Conservation (phyloP, 257 asterid species). For the Gentiana straminea region DNA sequence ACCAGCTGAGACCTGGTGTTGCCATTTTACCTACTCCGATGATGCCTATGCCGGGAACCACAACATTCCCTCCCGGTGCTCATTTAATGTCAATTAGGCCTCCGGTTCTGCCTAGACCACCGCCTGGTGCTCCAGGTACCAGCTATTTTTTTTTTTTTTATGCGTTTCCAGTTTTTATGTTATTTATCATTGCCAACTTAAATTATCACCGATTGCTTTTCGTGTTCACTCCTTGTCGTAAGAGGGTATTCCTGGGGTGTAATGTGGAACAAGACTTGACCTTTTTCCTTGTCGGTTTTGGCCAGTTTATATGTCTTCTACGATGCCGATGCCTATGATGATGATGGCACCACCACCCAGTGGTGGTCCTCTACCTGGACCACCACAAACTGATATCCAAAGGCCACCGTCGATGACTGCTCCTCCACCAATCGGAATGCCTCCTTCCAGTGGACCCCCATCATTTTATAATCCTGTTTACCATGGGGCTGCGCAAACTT, state of each 20-base stretch:
- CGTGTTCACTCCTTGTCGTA: neutral
- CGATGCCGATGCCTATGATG: constrained; percentile 24
- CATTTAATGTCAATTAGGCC: constrained; percentile 48
- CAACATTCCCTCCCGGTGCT: constrained; percentile 42
- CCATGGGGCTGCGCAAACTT: constrained; percentile 40
- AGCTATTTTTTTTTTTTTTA: constrained; percentile 1
- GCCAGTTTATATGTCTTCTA: constrained; percentile 45
- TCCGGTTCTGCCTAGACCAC: constrained; percentile 65
- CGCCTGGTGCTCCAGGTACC: constrained; percentile 61
- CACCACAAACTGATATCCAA: constrained; percentile 47
- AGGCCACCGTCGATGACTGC: constrained; percentile 30
- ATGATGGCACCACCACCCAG: constrained; percentile 66
- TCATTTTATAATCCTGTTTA: constrained; percentile 31
- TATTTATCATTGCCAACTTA: neutral
- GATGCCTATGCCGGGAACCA: constrained; percentile 38
- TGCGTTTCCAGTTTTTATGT: neutral
- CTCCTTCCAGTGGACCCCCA: constrained; percentile 44
- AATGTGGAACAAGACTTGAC: no score
- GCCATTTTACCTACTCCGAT: constrained; percentile 43
- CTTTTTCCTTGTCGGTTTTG: neutral
- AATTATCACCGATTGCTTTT: neutral
- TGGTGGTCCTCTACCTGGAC: constrained; percentile 7
- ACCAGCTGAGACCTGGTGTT: constrained; percentile 61
- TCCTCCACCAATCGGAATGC: constrained; percentile 47
- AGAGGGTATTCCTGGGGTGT: no score